Evolutionary conservation across 1,139 yeast genomes (phyloP), one percentile per base, ranked within the genome.

Genomic region (Suhomyces ambrosiae): DNA sequence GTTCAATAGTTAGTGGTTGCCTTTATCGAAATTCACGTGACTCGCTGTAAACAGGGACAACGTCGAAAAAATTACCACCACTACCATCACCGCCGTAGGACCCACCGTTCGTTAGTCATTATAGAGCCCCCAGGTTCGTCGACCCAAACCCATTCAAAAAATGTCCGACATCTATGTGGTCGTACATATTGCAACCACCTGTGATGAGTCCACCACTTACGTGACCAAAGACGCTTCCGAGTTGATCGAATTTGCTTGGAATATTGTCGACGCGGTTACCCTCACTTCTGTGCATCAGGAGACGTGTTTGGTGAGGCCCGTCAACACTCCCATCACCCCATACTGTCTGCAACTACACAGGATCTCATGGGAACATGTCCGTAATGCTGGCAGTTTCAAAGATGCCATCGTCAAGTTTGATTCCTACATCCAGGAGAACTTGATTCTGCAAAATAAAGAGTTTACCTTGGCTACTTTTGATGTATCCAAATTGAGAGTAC

Each of bases 401-500:
- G 87, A 82, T 28, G 89, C 87, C 11, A 63, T 88, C 7, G 50
- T 56, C 22, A 59, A 60, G 38, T 66, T 87, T 39, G 86, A 83
- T 50, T 50, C 50, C 19, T 71, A 64, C 42, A 61, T 82, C 30
- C 74, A 74, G 42, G 68, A 69, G 26, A 53, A 67, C 35, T 52
- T 79, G 29, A 53, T 73, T 9, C 53, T 66, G 18, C 63, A 69
- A 29, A 69, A 72, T 5, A 60, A 64, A 35, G 82, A 80, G 25
- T 84, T 87, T 56, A 68, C 82, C 2, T 77, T 89, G 52, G 83
- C 88, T 30, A 74, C 89, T 1, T 68, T 79, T 47, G 80, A 81
- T 52, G 71, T 82, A 7, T 76, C 83, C 78, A 83, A 82, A 48
- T 63, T 90, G 33, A 72, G 90, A 45, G 90, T 88, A 23, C 87